phyloP scores from a whole-genome alignment of 2,329 filamentous ascomycete genomes.

The Chrysoporthe deuterocubensis region DNA sequence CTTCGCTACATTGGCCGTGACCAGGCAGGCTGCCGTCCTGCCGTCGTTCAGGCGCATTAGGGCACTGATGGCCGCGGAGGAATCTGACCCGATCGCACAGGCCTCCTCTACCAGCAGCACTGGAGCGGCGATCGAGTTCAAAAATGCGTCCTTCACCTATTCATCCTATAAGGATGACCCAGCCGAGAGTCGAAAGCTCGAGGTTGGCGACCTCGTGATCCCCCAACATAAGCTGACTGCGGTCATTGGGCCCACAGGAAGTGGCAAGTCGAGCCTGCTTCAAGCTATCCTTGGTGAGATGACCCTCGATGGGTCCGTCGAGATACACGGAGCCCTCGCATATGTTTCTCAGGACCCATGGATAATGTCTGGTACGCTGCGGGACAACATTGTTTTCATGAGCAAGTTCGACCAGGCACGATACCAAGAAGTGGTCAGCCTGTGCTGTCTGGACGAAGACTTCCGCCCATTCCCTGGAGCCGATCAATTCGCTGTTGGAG shows the following conservation, averaged over 20 bases:
- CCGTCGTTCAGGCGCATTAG: constrained; percentile 9
- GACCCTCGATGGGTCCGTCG: neutral
- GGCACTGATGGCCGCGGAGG: constrained; percentile 10
- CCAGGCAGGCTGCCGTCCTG: constrained; percentile 10
- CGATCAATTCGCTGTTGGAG: constrained; percentile 13
- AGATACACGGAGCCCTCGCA: constrained; percentile 2
- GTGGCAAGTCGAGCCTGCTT: constrained; percentile 21
- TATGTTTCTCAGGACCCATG: constrained; percentile 16
- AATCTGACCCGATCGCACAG: neutral
- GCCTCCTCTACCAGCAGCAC: neutral
- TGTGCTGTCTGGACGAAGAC: constrained; percentile 12
- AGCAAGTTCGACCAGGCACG: constrained; percentile 6
- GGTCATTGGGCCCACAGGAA: constrained; percentile 8
- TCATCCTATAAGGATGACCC: constrained; percentile 9
- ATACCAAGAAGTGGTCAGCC: constrained; percentile 1
- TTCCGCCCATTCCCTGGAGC: constrained; percentile 13
- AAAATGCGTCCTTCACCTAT: constrained; percentile 9
- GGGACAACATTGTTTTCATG: constrained; percentile 19
- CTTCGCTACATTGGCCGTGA: constrained; percentile 10
- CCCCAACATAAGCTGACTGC: constrained; percentile 6
- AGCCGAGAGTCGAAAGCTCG: neutral
- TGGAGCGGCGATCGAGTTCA: constrained; percentile 7
- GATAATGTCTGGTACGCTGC: constrained; percentile 15
- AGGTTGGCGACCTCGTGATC: constrained; percentile 12
- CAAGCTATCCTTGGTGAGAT: constrained; percentile 16